phyloP scores from a whole-genome alignment of 192 early-diverging fungal species.

The Diversispora epigaea region DNA sequence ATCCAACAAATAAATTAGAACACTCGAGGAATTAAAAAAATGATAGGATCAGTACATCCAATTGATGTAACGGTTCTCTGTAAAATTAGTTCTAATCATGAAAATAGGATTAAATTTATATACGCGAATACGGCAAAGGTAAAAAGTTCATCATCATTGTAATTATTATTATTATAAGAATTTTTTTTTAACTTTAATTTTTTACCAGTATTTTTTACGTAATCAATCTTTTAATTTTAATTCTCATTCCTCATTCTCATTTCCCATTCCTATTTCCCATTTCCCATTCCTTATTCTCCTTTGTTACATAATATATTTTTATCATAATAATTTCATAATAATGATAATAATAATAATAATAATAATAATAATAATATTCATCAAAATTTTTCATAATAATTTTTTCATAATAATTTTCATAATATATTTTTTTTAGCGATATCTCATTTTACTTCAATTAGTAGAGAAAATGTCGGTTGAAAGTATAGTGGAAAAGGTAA shows the following conservation, averaged over 20 bases:
- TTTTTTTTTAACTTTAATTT: too few species aligned
- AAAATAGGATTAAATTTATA: conserved; percentile 52
- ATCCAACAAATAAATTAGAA: conserved; percentile 33
- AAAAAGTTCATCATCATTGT: background rate
- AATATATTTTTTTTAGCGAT: conserved; percentile 33
- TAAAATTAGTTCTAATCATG: conserved; percentile 26
- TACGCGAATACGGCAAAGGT: conserved; percentile 58
- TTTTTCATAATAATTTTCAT: background rate
- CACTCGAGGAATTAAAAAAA: conserved; percentile 56
- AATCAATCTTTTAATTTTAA: background rate
- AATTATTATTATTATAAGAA: background rate
- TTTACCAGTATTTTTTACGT: background rate
- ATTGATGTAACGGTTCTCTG: conserved; percentile 52
- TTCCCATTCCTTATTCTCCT: too few species aligned
- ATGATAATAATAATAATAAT: too few species aligned
- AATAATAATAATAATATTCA: too few species aligned
- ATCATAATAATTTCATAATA: too few species aligned
- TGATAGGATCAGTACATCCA: conserved; percentile 57
- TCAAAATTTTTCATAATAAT: background rate
- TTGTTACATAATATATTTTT: too few species aligned
- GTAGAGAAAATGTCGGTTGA: conserved; percentile 47
- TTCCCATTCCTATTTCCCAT: too few species aligned
- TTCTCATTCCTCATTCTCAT: too few species aligned
- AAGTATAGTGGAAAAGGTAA: conserved; percentile 44
- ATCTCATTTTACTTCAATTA: conserved; percentile 43